Conservation (phyloP, 2,329 filamentous ascomycete species). For the Triangularia verruculosa region DNA sequence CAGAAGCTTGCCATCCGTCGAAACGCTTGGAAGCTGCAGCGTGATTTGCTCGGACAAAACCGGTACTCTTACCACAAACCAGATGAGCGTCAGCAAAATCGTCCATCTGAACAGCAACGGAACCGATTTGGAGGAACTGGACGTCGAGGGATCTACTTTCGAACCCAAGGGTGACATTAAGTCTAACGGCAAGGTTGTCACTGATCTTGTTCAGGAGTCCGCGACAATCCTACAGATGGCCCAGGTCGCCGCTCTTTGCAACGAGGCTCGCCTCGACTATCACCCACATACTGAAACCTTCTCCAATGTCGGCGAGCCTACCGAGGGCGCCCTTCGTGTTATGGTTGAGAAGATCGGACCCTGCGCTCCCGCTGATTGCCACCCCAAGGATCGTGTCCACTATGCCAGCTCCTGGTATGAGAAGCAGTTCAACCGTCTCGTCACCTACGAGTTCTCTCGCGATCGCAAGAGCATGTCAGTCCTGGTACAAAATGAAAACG, state of each 20-base stretch:
- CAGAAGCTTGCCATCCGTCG: slow-evolving; percentile 90
- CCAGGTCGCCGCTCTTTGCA: slow-evolving; percentile 75
- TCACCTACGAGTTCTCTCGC: slow-evolving; percentile 94
- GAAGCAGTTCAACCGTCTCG: slow-evolving; percentile 67
- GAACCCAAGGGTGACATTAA: slow-evolving; percentile 75
- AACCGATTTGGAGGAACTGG: slow-evolving; percentile 74
- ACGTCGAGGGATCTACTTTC: slow-evolving; percentile 91
- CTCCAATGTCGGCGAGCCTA: slow-evolving; percentile 87
- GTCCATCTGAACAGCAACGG: slow-evolving; percentile 77
- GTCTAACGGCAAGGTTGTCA: slow-evolving; percentile 63
- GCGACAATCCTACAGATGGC: slow-evolving; percentile 76
- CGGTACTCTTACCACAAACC: slow-evolving; percentile 94
- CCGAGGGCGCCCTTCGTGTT: slow-evolving; percentile 87
- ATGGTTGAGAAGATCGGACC: slow-evolving; percentile 94
- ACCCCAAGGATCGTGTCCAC: slow-evolving; percentile 67
- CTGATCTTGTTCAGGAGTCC: slow-evolving; percentile 68
- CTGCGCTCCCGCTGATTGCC: slow-evolving; percentile 55
- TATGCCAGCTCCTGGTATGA: slow-evolving; percentile 84
- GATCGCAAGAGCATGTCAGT: slow-evolving; percentile 99
- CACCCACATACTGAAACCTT: slow-evolving; percentile 73
- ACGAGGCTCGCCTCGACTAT: slow-evolving; percentile 79
- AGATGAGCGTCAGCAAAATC: slow-evolving; percentile 97
- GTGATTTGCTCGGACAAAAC: slow-evolving; percentile 99
- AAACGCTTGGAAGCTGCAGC: slow-evolving; percentile 97
- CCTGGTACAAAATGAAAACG: slow-evolving; percentile 66